Evolutionary conservation across 176 grass and related monocot species (phyloP), one percentile per base, ranked within the genome.

Genomic region (Aegilops sharonensis): DNA sequence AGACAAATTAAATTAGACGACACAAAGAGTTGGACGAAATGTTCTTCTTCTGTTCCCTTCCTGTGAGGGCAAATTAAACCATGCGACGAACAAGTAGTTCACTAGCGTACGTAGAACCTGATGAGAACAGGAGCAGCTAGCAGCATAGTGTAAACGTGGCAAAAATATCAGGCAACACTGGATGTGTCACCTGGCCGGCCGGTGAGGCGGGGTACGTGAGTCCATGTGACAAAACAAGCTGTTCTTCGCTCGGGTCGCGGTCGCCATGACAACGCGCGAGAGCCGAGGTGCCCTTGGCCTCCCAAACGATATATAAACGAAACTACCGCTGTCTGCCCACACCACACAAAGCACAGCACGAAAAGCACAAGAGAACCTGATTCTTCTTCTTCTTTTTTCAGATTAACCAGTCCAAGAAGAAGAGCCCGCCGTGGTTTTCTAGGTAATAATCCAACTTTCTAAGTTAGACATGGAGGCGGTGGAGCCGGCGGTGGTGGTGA

Each of bases 401-500:
- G 13, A 15, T 50, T 5, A 50, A 50, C 47, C 47, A 4, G 47
- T 15, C 47, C 47, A 50, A 50, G 47, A 50, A 50, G 45, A 47
- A 5, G 13, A 50, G 43, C 11, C 40, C 40, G 8, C 40, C 40
- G 40, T 42, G 9, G 40, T 42, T 42, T 42, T 42, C 40, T 11
- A 42, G 9, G 40, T 42, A 42, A 42, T 47, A 47, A 4, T 47
- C 43, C 43, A 62, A 6, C 64, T 67, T 67, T 30, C 64, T 14
- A 64, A 31, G 29, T 15, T 31, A 27, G 12, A 6, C 35, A 83
- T 85, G 91, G 90, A 85, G 36, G 70, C 69, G 50, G 91, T 89
- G 95, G 85, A 81, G 47, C 29, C 61, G 69, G 85, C 85, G 90
- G 81, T 85, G 91, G 81, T 84, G 72, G 89, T 85, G 31, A 87